These are phyloP conservation scores for Priceomyces haplophilus DNA, from an alignment of 805 yeast species.

Conservation along the genomic window DNA sequence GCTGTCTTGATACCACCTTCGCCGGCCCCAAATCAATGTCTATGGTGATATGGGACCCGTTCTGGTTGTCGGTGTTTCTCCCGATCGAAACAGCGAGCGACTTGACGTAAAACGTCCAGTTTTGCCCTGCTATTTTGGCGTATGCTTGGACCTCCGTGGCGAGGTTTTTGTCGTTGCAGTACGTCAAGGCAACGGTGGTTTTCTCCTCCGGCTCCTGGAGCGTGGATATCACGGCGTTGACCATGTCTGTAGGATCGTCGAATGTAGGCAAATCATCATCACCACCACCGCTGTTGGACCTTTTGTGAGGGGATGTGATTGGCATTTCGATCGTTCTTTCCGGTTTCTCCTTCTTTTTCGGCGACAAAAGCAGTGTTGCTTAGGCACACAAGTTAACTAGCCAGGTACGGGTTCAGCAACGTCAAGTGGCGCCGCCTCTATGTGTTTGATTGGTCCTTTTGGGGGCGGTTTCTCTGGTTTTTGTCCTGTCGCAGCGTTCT, in stretches of 20 bases:
- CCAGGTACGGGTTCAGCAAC: neutral
- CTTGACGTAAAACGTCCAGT: conserved; percentile 94
- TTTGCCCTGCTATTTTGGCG: conserved; percentile 89
- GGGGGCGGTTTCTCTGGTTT: no score
- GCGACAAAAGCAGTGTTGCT: no score
- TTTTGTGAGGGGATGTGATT: conserved; percentile 30
- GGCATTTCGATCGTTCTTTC: no score
- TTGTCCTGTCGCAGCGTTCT: no score
- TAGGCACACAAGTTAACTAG: no score
- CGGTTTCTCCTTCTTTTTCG: no score
- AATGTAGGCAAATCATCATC: conserved; percentile 36
- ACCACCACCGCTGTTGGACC: conserved; percentile 19
- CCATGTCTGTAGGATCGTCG: conserved; percentile 60
- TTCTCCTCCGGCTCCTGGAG: conserved; percentile 67
- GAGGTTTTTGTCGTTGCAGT: conserved; percentile 68
- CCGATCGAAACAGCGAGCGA: conserved; percentile 75
- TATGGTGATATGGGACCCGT: conserved; percentile 24
- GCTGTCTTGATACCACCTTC: conserved; percentile 91
- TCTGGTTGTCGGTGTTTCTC: conserved; percentile 58
- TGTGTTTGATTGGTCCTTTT: no score
- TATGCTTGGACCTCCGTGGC: conserved; percentile 92
- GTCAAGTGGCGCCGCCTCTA: no score
- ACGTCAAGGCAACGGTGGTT: conserved; percentile 70
- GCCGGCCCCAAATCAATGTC: conserved; percentile 96
- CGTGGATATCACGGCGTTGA: conserved; percentile 70